These are phyloP conservation scores for Monilinia vaccinii-corymbosi DNA, from an alignment of 2,329 filamentous ascomycete genomes.

Conservation along the genomic window DNA sequence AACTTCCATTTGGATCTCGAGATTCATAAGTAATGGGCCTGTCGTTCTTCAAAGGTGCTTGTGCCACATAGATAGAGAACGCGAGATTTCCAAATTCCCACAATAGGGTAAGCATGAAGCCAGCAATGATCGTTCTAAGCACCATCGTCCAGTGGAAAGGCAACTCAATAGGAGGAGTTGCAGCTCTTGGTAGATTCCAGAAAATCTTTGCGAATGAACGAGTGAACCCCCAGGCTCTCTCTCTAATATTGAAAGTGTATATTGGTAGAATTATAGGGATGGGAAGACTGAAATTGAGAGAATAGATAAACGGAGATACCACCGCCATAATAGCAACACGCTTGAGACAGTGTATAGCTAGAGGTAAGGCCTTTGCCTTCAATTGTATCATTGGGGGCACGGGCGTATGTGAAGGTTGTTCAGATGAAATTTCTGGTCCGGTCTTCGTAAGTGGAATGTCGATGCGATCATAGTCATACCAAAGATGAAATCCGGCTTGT, in stretches of 20 bases:
- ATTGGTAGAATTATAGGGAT: slow-evolving; percentile 27
- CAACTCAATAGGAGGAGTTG: slow-evolving; percentile 49
- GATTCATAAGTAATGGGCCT: slow-evolving; percentile 75
- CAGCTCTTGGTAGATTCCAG: slow-evolving; percentile 66
- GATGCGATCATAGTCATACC: slow-evolving; percentile 59
- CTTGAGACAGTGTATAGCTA: slow-evolving; percentile 26
- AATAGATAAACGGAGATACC: slow-evolving; percentile 32
- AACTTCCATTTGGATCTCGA: slow-evolving; percentile 84
- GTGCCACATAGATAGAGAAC: slow-evolving; percentile 72
- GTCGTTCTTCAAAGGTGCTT: slow-evolving; percentile 75
- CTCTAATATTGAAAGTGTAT: slow-evolving; percentile 55
- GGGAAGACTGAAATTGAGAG: slow-evolving; percentile 36
- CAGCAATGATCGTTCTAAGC: slow-evolving; percentile 49
- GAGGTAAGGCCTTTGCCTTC: slow-evolving; percentile 27
- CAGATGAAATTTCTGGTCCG: slow-evolving; percentile 25
- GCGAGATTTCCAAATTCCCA: slow-evolving; percentile 71
- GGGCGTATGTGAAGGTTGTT: slow-evolving; percentile 31
- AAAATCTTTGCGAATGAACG: slow-evolving; percentile 63
- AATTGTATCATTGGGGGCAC: slow-evolving; percentile 33
- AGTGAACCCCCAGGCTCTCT: slow-evolving; percentile 57
- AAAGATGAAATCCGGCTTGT: slow-evolving; percentile 64
- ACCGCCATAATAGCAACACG: slow-evolving; percentile 34
- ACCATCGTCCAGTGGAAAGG: slow-evolving; percentile 50
- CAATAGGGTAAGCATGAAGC: slow-evolving; percentile 57
- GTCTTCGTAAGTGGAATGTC: slow-evolving; percentile 34